Evolutionary conservation across 345 rosid species (phyloP), one percentile per base, ranked within the genome.

Genomic region (Trapa bicornis): DNA sequence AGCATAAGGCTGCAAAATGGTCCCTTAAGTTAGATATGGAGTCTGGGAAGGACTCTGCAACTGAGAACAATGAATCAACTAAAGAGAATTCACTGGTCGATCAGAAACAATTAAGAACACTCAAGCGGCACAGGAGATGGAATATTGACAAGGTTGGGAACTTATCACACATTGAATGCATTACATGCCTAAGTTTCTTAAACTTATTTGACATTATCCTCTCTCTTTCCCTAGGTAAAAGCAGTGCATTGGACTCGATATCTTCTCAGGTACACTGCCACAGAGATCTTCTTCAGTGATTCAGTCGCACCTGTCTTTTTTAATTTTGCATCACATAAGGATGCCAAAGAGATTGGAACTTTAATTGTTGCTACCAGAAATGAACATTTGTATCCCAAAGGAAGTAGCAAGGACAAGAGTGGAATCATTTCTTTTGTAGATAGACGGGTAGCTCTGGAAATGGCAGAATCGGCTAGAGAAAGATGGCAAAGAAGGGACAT

Each of bases 401-500:
- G 83, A 76, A 83, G 82, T 78, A 75, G 68, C 67, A 90, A 87
- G 87, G 98, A 93, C 81, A 93, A 87, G 84, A 79, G 80, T 64
- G 92, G 86, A 48, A 65, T 76, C 74, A 87, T 93, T 73, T 78
- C 93, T 50, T 87, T 93, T 82, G 90, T 90, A 54, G 96, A 93
- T 73, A 86, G 97, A 78, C 89, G 88, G 76, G 80, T 88, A 65
- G 96, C 97, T 37, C 61, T 78, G 74, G 96, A 90, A 81, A 87
- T 89, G 94, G 98, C 96, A 66, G 98, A 93, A 83, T 80, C 78
- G 70, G 92, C 98, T 56, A 84, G 92, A 83, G 97, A 93, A 73
- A 86, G 89, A 47, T 93, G 98, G 98, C 88, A 86, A 76, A 85
- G 89, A 77, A 89, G 98, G 84, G 96, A 89, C 76, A 89, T 93